Evolutionary conservation across 306 rosid species (phyloP), one percentile per base, ranked within the genome.

Genomic region (Canavalia ensiformis): DNA sequence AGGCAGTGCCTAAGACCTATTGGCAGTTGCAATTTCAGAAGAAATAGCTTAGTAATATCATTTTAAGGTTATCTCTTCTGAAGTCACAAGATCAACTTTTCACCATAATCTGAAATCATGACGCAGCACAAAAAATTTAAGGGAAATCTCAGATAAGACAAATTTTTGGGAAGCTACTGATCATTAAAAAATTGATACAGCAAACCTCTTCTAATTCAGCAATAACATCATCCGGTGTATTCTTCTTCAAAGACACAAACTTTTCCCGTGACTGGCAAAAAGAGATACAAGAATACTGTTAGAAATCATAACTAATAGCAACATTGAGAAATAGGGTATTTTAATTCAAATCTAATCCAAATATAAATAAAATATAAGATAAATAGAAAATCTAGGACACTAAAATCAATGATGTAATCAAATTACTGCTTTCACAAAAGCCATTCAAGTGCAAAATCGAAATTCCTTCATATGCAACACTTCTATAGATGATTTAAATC

Each of bases 121-220:
- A 65, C 46, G 44, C 58, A 35, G 35, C 46, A 63, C 42, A 67
- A 65, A 45, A 76, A 75, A 73, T 13, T 44, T 44, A 10, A 68
- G 25, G 64, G 49, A 81, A 54, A 46, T 18, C 73, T 41, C 18
- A 81, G 28, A 74, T 6, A 54, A 35, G 10, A 74, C 72, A 3
- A 54, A 9, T 6, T 55, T 68, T 54, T 65, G 4, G 82, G 52
- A 79, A 74, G 60, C n/a, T 37, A 46, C 10, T 67, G 75, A 58
- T 83, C 56, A 58, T 83, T 46, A 69, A 82, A 62, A 82, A 79
- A 79, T 77, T 64, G 76, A 79, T 69, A 78, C 39, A 33, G 83
- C 84, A 71, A 77, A 95, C 99, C 99, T 95, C 98, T 89, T 95
- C 98, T 52, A 91, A 82, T 49, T 83, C 99, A 73, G 99, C 84